Percentiles rank a stretch among this genome's conserved stretches.
Conservation (phyloP, 2,329 filamentous ascomycete genomes). For the Rugonectria rugulosa region DNA sequence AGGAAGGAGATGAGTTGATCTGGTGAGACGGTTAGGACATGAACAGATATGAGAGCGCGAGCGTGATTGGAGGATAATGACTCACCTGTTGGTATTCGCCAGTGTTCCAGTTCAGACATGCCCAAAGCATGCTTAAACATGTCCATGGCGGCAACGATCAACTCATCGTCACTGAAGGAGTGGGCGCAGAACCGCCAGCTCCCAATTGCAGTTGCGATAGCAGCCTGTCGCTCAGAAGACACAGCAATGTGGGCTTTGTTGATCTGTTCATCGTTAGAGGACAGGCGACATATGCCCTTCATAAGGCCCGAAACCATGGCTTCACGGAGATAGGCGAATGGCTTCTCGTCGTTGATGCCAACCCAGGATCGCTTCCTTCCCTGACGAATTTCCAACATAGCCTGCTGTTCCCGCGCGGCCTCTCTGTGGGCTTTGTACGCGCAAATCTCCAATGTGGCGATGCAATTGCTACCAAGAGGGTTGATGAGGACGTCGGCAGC, state of each 20-base stretch:
- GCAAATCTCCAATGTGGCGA: conserved; percentile 80
- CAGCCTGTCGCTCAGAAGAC: conserved; percentile 67
- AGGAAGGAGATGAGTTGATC: conserved; percentile 86
- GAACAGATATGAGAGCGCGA: conserved; percentile 10
- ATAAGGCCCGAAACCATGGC: conserved; percentile 93
- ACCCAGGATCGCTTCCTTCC: conserved; percentile 92
- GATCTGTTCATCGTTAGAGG: conserved; percentile 69
- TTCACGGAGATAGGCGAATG: conserved; percentile 88
- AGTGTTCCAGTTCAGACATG: conserved; percentile 81
- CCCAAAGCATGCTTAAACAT: conserved; percentile 91
- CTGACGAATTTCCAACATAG: conserved; percentile 74
- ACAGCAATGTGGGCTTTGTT: conserved; percentile 73
- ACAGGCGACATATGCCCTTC: conserved; percentile 82
- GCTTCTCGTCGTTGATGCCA: conserved; percentile 82
- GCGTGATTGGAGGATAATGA: conserved; percentile 25
- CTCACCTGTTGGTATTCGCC: conserved; percentile 80
- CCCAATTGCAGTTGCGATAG: conserved; percentile 74
- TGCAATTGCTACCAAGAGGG: conserved; percentile 76
- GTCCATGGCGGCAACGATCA: conserved; percentile 81
- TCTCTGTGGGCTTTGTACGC: conserved; percentile 85
- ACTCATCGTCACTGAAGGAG: conserved; percentile 87
- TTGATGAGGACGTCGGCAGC: conserved; percentile 86
- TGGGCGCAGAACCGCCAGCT: conserved; percentile 91
- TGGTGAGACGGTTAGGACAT: conserved; percentile 54
- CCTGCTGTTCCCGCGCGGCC: conserved; percentile 75